Conservation (phyloP, 192 early-diverging fungal genomes). For the Helicostylum pulchrum region DNA sequence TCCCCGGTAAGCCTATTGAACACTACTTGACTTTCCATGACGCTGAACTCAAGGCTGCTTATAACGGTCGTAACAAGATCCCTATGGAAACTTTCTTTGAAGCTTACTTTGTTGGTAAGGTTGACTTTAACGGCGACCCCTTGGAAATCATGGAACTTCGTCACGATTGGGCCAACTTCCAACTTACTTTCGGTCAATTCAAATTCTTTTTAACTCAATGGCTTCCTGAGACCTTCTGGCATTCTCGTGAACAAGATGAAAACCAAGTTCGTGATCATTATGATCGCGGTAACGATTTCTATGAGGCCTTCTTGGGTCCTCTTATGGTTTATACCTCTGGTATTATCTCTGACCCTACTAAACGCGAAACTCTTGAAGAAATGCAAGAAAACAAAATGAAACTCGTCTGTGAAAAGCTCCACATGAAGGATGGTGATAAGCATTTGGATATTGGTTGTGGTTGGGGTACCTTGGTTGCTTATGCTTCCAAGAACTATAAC, state of each 20-base stretch:
- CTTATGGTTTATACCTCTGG: conserved; percentile 97
- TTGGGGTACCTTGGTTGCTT: conserved; percentile 91
- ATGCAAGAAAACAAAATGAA: conserved; percentile 96
- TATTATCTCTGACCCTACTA: conserved; percentile 72
- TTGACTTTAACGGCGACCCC: conserved; percentile 87
- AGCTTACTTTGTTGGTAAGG: conserved; percentile 93
- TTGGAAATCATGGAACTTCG: conserved; percentile 86
- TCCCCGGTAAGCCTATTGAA: conserved; percentile 81
- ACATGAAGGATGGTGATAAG: conserved; percentile 81
- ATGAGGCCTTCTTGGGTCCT: conserved; percentile 89
- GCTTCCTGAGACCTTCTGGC: conserved; percentile 97
- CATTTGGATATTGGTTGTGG: conserved; percentile 98
- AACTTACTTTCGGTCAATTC: conserved; percentile 76
- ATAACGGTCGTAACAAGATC: conserved; percentile 80
- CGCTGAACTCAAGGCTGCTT: conserved; percentile 65
- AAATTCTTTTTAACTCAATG: conserved; percentile 94
- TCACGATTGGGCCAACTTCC: conserved; percentile 93
- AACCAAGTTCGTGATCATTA: conserved; percentile 98
- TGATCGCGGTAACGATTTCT: conserved; percentile 98
- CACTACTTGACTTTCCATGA: conserved; percentile 90
- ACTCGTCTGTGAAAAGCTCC: conserved; percentile 80
- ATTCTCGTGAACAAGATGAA: conserved; percentile 96
- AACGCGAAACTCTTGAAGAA: conserved; percentile 86
- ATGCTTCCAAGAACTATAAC: conserved; percentile 86
- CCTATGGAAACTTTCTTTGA: conserved; percentile 98